Evolutionary conservation across 345 rosid genomes (phyloP), one percentile per base, ranked within the genome.

Genomic region (Brassica rapa): DNA sequence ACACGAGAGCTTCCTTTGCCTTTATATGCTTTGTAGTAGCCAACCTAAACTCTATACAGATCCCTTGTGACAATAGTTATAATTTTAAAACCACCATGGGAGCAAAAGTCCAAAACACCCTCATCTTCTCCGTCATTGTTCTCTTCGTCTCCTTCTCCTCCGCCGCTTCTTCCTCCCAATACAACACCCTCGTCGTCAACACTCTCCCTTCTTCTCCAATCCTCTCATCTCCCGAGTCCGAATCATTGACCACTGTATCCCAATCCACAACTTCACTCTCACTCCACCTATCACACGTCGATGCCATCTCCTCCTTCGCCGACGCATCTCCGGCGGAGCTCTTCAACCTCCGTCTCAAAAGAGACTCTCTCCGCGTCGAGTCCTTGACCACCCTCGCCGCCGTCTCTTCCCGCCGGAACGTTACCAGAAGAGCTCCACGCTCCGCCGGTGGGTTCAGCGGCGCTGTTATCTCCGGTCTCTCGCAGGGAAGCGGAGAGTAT

Each of bases 401-500:
- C 1, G 68, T 82, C 14, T 69, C 81, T 4, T 66, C 73, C 1
- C 11, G 70, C 2, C 64, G 79, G 4, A 68, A 64, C 30, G 62
- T 62, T 14, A 65, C 60, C 63, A 23, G 70, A 16, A 49, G 57
- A 37, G 24, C 74, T 79, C 68, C 85, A 73, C 73, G 83, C 32
- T 6, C 84, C 6, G 41, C 72, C 73, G 80, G 83, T 32, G 90
- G 89, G 5, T 88, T 88, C 72, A 88, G 94, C 77, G 89, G 94
- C 61, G 83, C 89, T 4, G 87, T 95, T 1, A 82, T 87, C 62
- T 95, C 97, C 33, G 99, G 99, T 3, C 91, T 95, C 5, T 83
- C 98, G 0, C 97, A 92, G 72, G 97, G 98, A 14, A 91, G 97
- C 68, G 96, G 99, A 10, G 99, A 95, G 89, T 95, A 91, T 78